Evolutionary conservation across 2,329 filamentous ascomycete genomes (phyloP).

Genomic region (Hawksworthiomyces lignivorus): DNA sequence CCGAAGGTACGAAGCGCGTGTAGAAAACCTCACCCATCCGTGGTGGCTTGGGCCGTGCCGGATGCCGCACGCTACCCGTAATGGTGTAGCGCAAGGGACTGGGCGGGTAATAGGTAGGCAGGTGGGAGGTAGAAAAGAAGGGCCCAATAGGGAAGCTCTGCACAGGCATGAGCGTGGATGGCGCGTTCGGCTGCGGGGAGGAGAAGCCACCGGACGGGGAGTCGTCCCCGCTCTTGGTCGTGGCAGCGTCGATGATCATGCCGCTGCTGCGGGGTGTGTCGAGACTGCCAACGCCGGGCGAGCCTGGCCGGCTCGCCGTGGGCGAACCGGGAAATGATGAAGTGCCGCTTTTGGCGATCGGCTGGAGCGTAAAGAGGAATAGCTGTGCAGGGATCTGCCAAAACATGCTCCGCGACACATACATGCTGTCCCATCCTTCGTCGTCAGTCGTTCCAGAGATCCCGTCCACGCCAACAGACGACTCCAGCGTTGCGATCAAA

Average conservation of each 20-base stretch:
- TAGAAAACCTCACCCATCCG: constrained; percentile 90
- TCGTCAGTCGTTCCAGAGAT: constrained; percentile 31
- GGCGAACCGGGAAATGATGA: constrained; percentile 42
- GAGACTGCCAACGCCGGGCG: constrained; percentile 31
- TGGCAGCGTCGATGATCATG: constrained; percentile 6
- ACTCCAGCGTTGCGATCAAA: constrained; percentile 67
- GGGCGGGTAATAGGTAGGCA: constrained; percentile 87
- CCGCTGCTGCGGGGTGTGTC: background rate
- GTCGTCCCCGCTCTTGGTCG: too few relatives aligned
- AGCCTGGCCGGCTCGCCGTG: constrained; percentile 44
- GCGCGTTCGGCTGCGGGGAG: too few relatives aligned
- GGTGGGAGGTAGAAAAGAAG: constrained; percentile 73
- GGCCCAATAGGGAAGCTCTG: constrained; percentile 50
- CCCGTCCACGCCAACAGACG: constrained; percentile 49
- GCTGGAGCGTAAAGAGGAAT: constrained; percentile 79
- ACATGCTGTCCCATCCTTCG: constrained; percentile 71
- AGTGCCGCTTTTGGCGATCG: constrained; percentile 29
- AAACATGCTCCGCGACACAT: constrained; percentile 71
- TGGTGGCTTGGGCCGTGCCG: constrained; percentile 78
- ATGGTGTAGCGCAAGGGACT: constrained; percentile 73
- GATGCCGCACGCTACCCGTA: constrained; percentile 74
- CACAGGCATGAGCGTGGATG: constrained; percentile 21
- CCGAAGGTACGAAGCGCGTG: constrained; percentile 72
- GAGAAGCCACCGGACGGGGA: too few relatives aligned
- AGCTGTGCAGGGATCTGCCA: constrained; percentile 87